Evolutionary conservation across 2,329 filamentous ascomycete genomes (phyloP).

Genomic region (Ascochyta fabae): DNA sequence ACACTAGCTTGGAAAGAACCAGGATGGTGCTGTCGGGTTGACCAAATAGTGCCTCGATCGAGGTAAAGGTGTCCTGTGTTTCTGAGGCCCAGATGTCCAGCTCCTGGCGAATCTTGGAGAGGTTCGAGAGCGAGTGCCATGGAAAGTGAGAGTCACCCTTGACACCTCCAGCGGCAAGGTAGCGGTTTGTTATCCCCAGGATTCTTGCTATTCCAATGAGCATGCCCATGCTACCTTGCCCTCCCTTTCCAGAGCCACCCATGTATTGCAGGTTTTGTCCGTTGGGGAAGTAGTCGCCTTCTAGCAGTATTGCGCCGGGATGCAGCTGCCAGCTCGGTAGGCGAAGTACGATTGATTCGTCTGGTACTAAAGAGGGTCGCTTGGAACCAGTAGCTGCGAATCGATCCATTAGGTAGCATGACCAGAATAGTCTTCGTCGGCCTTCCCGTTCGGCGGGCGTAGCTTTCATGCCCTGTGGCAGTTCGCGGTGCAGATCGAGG

Average conservation of each 20-base stretch:
- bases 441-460: constrained; percentile 75
- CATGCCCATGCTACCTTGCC: constrained; percentile 78
- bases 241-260: constrained; percentile 70
- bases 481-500: constrained; percentile 79
- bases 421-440: constrained; percentile 83
- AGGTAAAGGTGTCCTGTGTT: constrained; percentile 79
- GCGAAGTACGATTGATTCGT: constrained; percentile 76
- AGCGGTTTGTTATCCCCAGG: constrained; percentile 81
- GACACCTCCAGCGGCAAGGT: constrained; percentile 82
- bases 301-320: constrained; percentile 66
- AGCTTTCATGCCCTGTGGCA: constrained; percentile 67
- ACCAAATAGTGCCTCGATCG: constrained; percentile 75
- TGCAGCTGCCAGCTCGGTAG: constrained; percentile 76
- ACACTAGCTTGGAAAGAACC: constrained; percentile 83
- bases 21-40: constrained; percentile 79
- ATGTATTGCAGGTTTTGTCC: constrained; percentile 79
- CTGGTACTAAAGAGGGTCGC: constrained; percentile 78
- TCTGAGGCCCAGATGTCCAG: constrained; percentile 85
- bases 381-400: constrained; percentile 83
- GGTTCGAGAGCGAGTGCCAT: constrained; percentile 84
- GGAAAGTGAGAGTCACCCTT: constrained; percentile 91
- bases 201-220: constrained; percentile 85
- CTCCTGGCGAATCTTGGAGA: constrained; percentile 85
- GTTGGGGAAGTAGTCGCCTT: constrained; percentile 82
- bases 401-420: constrained; percentile 85